Evolutionary conservation across 2,329 filamentous ascomycete genomes (phyloP), one percentile per base, ranked within the genome.

Genomic region (Cordyceps fumosorosea): DNA sequence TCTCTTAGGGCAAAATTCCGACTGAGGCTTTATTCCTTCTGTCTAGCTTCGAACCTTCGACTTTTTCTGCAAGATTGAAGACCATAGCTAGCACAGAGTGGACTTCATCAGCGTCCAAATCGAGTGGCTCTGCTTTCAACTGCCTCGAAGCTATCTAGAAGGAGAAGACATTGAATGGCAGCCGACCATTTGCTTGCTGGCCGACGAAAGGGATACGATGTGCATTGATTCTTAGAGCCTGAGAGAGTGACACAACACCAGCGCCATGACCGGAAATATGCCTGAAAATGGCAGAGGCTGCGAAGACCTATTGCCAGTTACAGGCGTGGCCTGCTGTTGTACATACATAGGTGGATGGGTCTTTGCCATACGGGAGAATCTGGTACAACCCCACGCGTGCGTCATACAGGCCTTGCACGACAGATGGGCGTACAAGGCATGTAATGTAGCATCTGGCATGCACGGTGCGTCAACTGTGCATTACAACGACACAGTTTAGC

Each of bases 211-310:
- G 40, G 55, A 50, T 40, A 32, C 8, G 47, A 45, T 40, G 14
- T 40, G n/a, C 29, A 50, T 48, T 48, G n/a, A 10, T 26, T 20
- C 14, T 18, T 20, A 20, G 37, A 3, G 29, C 29, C 37, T 47
- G 42, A 47, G 47, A 22, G 37, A 16, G 61, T 48, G 11, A 45
- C 61, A 59, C 61, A 54, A 58, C 11, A 22, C 10, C 55, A 14
- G 44, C 14, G 37, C 42, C 18, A 44, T 50, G 20, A 50, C 50
- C 48, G 55, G 24, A 24, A 42, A n/a, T 12, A 50, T 62, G 61
- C 42, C 61, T 59, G 16, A 32, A 62, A 62, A 55, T n/a, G 61
- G 61, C 14, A 62, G 61, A 59, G 26, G 29, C 54, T 59, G 61
- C 61, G 61, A 62, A 53, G 16, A 18, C 44, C 29, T 6, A 50